phyloP scores from a whole-genome alignment of 1,284 basidiomycete species.

The Boletellus deceptivus region DNA sequence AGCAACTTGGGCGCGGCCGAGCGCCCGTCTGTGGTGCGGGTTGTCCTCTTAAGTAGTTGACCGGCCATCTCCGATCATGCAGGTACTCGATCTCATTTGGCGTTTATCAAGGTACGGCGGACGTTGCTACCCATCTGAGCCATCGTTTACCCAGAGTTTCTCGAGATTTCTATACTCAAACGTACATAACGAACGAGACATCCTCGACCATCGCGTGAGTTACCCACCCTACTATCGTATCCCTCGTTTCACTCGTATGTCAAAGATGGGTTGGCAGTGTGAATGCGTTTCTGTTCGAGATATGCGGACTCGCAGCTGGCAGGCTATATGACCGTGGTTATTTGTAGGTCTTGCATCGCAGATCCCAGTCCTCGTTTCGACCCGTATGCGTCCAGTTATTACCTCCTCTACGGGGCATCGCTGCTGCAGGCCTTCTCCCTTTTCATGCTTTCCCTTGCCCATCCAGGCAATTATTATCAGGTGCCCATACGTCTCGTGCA shows the following conservation, averaged over 20 bases:
- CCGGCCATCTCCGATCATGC: not conserved
- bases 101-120: constrained; percentile 41
- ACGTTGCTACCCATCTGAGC: not conserved
- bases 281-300: constrained; percentile 42
- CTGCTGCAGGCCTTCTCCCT: constrained; percentile 32
- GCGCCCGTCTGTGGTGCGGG: too few species aligned
- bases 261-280: constrained; percentile 51
- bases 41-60: not conserved
- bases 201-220: constrained; percentile 41
- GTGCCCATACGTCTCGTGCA: constrained; percentile 8
- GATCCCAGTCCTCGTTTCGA: not conserved
- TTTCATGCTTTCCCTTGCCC: constrained; percentile 40
- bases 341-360: constrained; percentile 26
- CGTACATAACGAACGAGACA: constrained; percentile 35
- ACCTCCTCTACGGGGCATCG: constrained; percentile 31
- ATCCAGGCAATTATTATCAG: constrained; percentile 35
- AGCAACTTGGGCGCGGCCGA: not conserved
- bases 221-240: not conserved
- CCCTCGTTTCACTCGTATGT: not conserved
- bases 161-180: constrained; percentile 37
- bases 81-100: constrained; percentile 42
- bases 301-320: constrained; percentile 34
- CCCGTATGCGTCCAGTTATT: constrained; percentile 15
- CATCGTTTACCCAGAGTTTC: not conserved
- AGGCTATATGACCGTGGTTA: constrained; percentile 38